phyloP scores from a whole-genome alignment of 2,329 filamentous ascomycete genomes.

The Venturiaceae sp. region DNA sequence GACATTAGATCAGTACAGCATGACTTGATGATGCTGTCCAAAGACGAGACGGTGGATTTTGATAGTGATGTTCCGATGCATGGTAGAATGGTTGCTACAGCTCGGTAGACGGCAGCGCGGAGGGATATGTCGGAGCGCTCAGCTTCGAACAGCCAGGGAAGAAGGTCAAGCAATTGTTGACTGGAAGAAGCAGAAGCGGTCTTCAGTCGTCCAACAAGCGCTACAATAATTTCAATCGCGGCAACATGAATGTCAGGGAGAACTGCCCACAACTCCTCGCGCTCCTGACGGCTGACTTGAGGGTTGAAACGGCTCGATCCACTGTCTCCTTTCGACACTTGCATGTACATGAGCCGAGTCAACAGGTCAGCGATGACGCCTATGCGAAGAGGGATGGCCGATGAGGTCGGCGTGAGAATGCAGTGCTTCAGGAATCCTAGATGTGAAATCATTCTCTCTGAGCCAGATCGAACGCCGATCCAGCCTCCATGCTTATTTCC shows the following conservation, averaged over 20 bases:
- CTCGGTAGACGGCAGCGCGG: conserved; percentile 50
- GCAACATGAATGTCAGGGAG: conserved; percentile 68
- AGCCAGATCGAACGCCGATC: conserved; percentile 65
- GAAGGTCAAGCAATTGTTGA: conserved; percentile 59
- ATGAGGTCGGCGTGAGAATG: conserved; percentile 54
- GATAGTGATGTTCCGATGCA: conserved; percentile 56
- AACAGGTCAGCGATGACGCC: conserved; percentile 59
- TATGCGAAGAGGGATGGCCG: conserved; percentile 56
- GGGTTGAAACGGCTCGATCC: conserved; percentile 55
- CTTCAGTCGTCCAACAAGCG: conserved; percentile 49
- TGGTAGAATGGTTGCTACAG: conserved; percentile 48
- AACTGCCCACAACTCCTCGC: conserved; percentile 64
- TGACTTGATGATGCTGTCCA: conserved; percentile 52
- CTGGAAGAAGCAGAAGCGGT: conserved; percentile 48
- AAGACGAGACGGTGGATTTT: conserved; percentile 53
- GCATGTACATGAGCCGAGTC: conserved; percentile 58
- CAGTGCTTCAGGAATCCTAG: conserved; percentile 56
- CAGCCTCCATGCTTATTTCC: conserved; percentile 51
- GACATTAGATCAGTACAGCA: conserved; percentile 69
- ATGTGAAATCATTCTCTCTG: conserved; percentile 57
- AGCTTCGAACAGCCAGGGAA: conserved; percentile 57
- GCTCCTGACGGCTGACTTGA: conserved; percentile 69
- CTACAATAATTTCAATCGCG: conserved; percentile 52
- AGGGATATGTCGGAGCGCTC: conserved; percentile 42
- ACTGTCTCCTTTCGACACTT: conserved; percentile 35